Evolutionary conservation across 2,329 filamentous ascomycete species (phyloP).

Genomic region (Verticillium albo-atrum): DNA sequence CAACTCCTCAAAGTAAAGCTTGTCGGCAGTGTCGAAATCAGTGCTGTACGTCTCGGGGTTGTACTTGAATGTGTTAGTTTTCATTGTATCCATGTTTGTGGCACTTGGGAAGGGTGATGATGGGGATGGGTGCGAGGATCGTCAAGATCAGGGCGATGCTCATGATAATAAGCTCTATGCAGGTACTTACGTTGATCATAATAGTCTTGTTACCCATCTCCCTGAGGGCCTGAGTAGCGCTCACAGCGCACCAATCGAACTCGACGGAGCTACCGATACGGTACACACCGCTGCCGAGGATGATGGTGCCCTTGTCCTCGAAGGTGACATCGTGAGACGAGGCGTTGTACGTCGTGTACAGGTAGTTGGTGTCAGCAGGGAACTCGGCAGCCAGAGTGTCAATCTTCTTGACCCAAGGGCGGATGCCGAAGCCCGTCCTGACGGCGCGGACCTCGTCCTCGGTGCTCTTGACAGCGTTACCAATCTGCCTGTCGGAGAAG

Average conservation of each 20-base stretch:
- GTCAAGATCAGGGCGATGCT: neutral
- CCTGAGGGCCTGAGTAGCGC: slow-evolving; percentile 76
- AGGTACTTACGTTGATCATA: slow-evolving; percentile 75
- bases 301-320: slow-evolving; percentile 83
- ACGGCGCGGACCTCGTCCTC: slow-evolving; percentile 87
- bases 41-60: slow-evolving; percentile 80
- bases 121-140: neutral
- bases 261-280: slow-evolving; percentile 96
- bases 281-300: slow-evolving; percentile 94
- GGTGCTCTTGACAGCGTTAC: slow-evolving; percentile 74
- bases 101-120: neutral
- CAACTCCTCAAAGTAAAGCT: slow-evolving; percentile 93
- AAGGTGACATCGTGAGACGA: slow-evolving; percentile 90
- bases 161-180: slow-evolving; percentile 1
- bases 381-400: slow-evolving; percentile 97
- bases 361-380: slow-evolving; percentile 90
- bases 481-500: slow-evolving; percentile 96
- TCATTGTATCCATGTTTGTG: neutral
- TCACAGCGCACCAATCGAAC: slow-evolving; percentile 98
- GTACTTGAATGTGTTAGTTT: slow-evolving; percentile 33
- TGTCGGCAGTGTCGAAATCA: slow-evolving; percentile 86
- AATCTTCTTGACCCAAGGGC: slow-evolving; percentile 96
- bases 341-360: slow-evolving; percentile 97
- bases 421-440: slow-evolving; percentile 82
- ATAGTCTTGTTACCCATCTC: slow-evolving; percentile 93